Evolutionary conservation across 495 filamentous ascomycete genomes (phyloP).

Genomic region (Thermochaetoides thermophila): DNA sequence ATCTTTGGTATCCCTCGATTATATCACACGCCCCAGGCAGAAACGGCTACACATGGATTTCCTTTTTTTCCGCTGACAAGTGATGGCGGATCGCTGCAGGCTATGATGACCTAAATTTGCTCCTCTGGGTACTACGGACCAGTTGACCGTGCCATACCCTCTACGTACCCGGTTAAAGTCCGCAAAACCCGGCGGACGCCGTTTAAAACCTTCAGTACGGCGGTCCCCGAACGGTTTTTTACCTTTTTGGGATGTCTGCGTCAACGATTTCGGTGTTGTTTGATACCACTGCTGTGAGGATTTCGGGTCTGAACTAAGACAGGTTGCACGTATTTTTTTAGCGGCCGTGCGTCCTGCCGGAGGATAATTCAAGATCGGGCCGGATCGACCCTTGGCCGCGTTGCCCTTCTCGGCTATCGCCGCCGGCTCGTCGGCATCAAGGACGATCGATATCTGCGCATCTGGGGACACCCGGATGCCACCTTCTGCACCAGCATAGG

Average conservation of each 20-base stretch:
- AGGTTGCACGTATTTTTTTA: background rate
- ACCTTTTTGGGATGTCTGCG: background rate
- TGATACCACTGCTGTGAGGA: background rate
- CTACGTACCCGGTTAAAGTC: constrained; percentile 13
- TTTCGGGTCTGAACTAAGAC: background rate
- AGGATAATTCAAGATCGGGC: constrained; percentile 4
- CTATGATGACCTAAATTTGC: too few species aligned
- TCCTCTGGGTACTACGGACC: constrained; percentile 3
- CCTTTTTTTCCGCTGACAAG: too few species aligned
- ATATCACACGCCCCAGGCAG: constrained; percentile 15
- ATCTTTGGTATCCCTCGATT: constrained; percentile 9
- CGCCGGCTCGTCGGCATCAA: constrained; percentile 4
- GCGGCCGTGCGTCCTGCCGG: background rate
- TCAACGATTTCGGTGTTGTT: constrained; percentile 1
- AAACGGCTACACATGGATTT: constrained; percentile 15
- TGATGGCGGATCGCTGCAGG: too few species aligned
- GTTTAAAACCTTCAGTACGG: constrained; percentile 6
- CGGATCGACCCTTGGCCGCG: constrained; percentile 6
- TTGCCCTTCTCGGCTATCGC: constrained; percentile 6
- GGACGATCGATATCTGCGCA: too few species aligned
- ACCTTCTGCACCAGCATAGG: too few species aligned
- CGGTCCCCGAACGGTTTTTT: constrained; percentile 4
- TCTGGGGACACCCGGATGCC: too few species aligned
- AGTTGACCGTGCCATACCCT: constrained; percentile 9
- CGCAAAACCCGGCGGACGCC: constrained; percentile 9